Percentiles rank a stretch among this genome's conserved stretches.
Conservation (phyloP, 371 early-diverging fungal genomes). For the Syncephalastrum monosporum region DNA sequence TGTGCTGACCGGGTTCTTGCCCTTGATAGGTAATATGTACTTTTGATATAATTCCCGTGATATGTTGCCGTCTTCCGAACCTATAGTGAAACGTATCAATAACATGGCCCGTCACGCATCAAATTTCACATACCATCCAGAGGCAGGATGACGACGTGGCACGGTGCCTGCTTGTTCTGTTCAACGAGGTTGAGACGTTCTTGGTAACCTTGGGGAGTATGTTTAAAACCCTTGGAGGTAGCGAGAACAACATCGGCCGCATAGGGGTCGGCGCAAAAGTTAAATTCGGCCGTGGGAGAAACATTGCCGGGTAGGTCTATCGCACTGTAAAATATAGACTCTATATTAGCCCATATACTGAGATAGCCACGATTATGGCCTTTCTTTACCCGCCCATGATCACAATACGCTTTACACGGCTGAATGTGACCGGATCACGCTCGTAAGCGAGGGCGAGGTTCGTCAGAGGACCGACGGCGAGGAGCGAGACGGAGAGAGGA, state of each 20-base stretch:
- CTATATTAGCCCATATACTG: too few species aligned
- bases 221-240: constrained; percentile 36
- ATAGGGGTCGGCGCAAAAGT: constrained; percentile 53
- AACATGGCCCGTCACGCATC: not conserved
- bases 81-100: constrained; percentile 6
- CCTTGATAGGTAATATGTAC: constrained; percentile 19
- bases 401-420: constrained; percentile 48
- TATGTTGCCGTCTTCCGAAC: constrained; percentile 19
- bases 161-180: constrained; percentile 24
- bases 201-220: constrained; percentile 16
- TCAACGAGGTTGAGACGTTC: constrained; percentile 13
- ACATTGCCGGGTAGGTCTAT: constrained; percentile 43
- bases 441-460: constrained; percentile 55
- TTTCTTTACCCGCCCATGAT: constrained; percentile 50
- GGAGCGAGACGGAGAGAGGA: constrained; percentile 47
- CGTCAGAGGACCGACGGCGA: constrained; percentile 59
- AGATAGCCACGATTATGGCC: not conserved
- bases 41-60: constrained; percentile 14
- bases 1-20: constrained; percentile 12
- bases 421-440: constrained; percentile 45
- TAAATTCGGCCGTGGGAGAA: constrained; percentile 56
- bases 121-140: constrained; percentile 35
- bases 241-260: constrained; percentile 47
- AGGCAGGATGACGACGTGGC: constrained; percentile 42
- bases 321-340: constrained; percentile 11